phyloP scores from a whole-genome alignment of 2,329 filamentous ascomycete genomes.

The Fusarium aywerte region DNA sequence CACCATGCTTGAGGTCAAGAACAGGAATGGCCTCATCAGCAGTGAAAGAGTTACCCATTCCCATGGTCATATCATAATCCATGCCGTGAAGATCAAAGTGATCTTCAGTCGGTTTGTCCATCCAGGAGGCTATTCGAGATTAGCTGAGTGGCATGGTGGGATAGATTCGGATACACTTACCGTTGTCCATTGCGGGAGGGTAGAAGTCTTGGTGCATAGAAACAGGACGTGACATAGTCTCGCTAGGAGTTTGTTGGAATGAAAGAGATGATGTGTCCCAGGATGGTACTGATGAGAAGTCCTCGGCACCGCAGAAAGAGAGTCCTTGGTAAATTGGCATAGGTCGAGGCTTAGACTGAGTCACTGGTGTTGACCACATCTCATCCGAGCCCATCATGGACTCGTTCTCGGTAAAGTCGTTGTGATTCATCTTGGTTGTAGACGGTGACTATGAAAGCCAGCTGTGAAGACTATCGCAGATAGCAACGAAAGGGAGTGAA shows the following conservation, averaged over 20 bases:
- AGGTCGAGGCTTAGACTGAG: constrained; percentile 64
- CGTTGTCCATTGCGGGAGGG: constrained; percentile 60
- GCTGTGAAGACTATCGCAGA: constrained; percentile 56
- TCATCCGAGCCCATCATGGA: constrained; percentile 57
- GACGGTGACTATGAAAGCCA: constrained; percentile 59
- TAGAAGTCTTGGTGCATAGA: constrained; percentile 70
- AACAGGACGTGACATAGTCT: constrained; percentile 64
- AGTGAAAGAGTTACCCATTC: constrained; percentile 71
- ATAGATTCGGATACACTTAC: constrained; percentile 53
- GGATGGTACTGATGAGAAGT: constrained; percentile 62
- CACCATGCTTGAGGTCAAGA: constrained; percentile 67
- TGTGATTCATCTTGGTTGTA: constrained; percentile 59
- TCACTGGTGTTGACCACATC: constrained; percentile 66
- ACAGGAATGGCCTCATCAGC: constrained; percentile 72
- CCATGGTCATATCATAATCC: constrained; percentile 67
- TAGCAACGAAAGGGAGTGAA: constrained; percentile 61
- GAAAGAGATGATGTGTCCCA: constrained; percentile 68
- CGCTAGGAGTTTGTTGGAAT: constrained; percentile 62
- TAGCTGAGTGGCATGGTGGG: constrained; percentile 20
- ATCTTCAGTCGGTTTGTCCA: constrained; percentile 67
- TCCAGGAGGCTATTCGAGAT: constrained; percentile 53
- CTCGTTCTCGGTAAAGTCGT: constrained; percentile 62
- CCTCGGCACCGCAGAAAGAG: constrained; percentile 66
- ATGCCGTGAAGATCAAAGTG: constrained; percentile 65
- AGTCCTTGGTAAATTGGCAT: constrained; percentile 71